These are phyloP conservation scores for Candida piceae DNA, from an alignment of 805 yeast species.

Conservation along the genomic window DNA sequence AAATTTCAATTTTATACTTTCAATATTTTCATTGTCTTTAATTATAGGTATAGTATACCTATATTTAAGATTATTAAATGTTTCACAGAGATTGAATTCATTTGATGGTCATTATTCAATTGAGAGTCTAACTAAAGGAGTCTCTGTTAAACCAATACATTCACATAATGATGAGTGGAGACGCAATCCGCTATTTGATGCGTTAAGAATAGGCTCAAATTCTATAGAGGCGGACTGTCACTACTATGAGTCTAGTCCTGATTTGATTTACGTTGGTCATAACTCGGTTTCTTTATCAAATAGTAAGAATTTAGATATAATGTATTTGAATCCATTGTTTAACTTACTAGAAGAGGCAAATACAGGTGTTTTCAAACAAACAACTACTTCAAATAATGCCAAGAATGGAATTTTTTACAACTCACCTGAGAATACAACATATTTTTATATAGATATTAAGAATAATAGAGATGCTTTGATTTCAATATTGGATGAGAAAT, in stretches of 20 bases:
- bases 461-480: constrained; percentile 40
- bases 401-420: constrained; percentile 39
- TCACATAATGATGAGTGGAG: constrained; percentile 74
- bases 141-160: constrained; percentile 38
- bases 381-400: background rate
- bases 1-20: constrained; percentile 5
- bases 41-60: constrained; percentile 8
- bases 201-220: constrained; percentile 44
- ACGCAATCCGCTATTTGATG: constrained; percentile 51
- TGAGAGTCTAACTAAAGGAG: constrained; percentile 23
- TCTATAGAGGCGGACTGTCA: constrained; percentile 69
- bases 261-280: constrained; percentile 58
- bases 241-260: constrained; percentile 32
- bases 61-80: constrained; percentile 5
- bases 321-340: constrained; percentile 52
- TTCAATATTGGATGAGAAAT: constrained; percentile 36
- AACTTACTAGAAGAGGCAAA: constrained; percentile 46
- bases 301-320: constrained; percentile 39
- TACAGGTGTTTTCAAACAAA: no score
- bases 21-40: constrained; percentile 6
- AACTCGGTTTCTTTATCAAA: constrained; percentile 38
- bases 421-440: constrained; percentile 42
- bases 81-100: constrained; percentile 4
- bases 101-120: constrained; percentile 4
- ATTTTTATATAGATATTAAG: constrained; percentile 59